Evolutionary conservation across 139 green algal genomes (phyloP), one percentile per base, ranked within the genome.

Genomic region (Picochlorum costavermella): DNA sequence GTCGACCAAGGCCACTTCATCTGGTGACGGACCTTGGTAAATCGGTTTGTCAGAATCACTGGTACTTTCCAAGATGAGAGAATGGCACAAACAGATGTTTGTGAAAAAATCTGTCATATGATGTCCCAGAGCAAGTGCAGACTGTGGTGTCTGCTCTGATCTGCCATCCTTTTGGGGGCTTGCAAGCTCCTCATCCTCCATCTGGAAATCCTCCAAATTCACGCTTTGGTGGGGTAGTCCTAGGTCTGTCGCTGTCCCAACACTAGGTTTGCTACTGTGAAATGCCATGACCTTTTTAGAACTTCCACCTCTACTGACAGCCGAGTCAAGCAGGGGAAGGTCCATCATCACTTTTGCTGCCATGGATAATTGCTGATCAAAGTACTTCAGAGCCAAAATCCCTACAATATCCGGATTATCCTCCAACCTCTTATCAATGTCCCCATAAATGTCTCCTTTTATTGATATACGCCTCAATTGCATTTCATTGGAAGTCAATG

Each of bases 1-100:
- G 44, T 92, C 78, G 60, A 99, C 91, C 50, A 99, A 79, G 6
- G 93, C 93, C 56, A 90, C 85, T 79, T 99, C 93, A 71, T 99
- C 93, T 10, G 93, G 93, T 0, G 86, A 96, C 1, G 87, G 72
- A n/a, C 89, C 88, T 84, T 85, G 72, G 58, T 76, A 84, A 23
- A 79, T 5, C 25, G 59, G 25, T 1, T 57, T 49, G 6, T 50
- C 65, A 25, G n/a, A 67, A 20, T 64, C 30, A 23, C 20, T 26
- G 44, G 60, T 56, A 8, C 65, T 45, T 64, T 88, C 81, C 30
- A 85, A 50, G 43, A 88, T 87, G 23, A 88, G 69, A 17, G 69
- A 82, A 64, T 88, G 81, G 62, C 81, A 88, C 8, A 88, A 29
- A 65, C 81, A 87, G 17, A 88, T 58, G 50, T 79, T 83, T 36